phyloP scores from a whole-genome alignment of 805 yeast species.

The Debaryomyces hansenii region DNA sequence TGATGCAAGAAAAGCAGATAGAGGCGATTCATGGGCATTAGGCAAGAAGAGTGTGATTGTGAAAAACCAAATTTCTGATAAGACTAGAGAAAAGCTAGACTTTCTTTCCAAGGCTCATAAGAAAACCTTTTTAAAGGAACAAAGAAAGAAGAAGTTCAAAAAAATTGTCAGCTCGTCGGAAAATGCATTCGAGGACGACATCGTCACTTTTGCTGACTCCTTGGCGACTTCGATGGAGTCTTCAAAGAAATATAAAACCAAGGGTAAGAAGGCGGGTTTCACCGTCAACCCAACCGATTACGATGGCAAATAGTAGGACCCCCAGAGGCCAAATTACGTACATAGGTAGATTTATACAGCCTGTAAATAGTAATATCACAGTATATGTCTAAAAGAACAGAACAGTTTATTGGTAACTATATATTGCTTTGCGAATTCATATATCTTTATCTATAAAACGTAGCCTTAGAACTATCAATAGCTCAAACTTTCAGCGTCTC shows the following conservation, averaged over 20 bases:
- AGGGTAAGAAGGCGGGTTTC: conserved; percentile 26
- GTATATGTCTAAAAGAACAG: not conserved
- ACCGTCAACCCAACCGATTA: conserved; percentile 16
- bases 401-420: not conserved
- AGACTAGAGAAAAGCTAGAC: conserved; percentile 32
- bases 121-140: conserved; percentile 38
- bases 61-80: conserved; percentile 29
- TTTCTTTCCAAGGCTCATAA: conserved; percentile 35
- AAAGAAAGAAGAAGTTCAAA: conserved; percentile 34
- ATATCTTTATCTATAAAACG: not conserved
- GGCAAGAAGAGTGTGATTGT: conserved; percentile 36
- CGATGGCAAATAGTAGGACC: conserved; percentile 15
- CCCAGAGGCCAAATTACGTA: conserved; percentile 6
- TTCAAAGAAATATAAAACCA: conserved; percentile 28
- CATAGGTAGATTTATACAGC: conserved; percentile 3
- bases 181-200: conserved; percentile 26
- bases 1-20: conserved; percentile 83
- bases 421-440: not conserved
- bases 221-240: conserved; percentile 33
- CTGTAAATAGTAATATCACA: not conserved
- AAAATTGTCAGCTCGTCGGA: conserved; percentile 26
- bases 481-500: too few relatives aligned
- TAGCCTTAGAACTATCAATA: not conserved
- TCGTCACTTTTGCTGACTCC: conserved; percentile 24
- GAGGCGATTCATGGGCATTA: conserved; percentile 84